These are phyloP conservation scores for Poronia punctata DNA, from an alignment of 495 filamentous ascomycete genomes.

Conservation along the genomic window DNA sequence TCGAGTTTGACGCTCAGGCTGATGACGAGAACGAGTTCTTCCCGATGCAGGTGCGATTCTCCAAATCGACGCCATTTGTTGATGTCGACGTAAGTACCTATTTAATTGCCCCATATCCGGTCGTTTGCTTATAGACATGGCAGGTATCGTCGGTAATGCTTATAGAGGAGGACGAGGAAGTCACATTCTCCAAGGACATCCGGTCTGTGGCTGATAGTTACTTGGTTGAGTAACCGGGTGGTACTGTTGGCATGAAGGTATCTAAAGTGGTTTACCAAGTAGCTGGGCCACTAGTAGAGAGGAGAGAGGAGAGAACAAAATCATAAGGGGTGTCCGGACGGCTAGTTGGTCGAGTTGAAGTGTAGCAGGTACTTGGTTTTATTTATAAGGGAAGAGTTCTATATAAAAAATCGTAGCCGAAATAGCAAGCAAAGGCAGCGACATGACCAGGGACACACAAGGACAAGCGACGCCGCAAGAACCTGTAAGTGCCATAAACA, in stretches of 20 bases:
- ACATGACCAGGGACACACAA: too few species aligned
- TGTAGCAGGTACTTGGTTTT: too few species aligned
- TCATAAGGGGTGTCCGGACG: too few species aligned
- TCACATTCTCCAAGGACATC: conserved; percentile 83
- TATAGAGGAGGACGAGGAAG: conserved; percentile 71
- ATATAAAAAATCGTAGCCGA: too few species aligned
- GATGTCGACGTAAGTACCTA: conserved; percentile 72
- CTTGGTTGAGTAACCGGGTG: conserved; percentile 58
- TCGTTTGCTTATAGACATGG: conserved; percentile 10
- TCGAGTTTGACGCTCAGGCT: conserved; percentile 88
- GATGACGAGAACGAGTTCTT: conserved; percentile 87
- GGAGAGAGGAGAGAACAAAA: too few species aligned
- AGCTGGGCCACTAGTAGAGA: not conserved
- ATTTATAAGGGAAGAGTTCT: too few species aligned
- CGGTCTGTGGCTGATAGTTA: conserved; percentile 79
- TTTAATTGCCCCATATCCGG: not conserved
- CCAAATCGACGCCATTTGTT: conserved; percentile 77
- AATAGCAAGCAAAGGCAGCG: too few species aligned
- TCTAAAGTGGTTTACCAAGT: too few species aligned
- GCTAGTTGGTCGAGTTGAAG: too few species aligned
- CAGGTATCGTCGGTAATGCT: conserved; percentile 67
- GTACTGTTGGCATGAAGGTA: not conserved
- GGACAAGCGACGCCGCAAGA: too few species aligned
- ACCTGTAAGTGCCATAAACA: too few species aligned
- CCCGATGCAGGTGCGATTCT: conserved; percentile 89